Base-by-base conservation (phyloP, 305 asterid genomes). In the Solanum chacoense region DNA sequence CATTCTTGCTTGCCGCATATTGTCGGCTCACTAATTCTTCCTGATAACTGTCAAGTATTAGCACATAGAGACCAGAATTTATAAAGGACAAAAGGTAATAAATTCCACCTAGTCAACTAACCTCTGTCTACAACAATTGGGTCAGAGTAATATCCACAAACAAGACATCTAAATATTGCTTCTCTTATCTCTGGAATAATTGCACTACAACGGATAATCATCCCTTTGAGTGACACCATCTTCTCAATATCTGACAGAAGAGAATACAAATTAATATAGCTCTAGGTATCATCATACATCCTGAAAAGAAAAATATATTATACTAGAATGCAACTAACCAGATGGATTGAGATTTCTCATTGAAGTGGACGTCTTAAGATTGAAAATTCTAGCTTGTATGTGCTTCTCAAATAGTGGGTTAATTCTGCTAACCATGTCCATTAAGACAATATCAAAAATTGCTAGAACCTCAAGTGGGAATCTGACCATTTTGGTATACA, bases 401-500 rank as follows among this genome's bases (percentile, higher is more conserved):
- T 96, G 99, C 94, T 96, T 97, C 94, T 95, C 98, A 65, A 95
- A 97, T 55, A 92, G 89, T 69, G 98, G 98, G 76, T 95, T 93
- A 76, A 95, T 94, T 89, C 94, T 91, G 88, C 91, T 94, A 83
- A 97, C 96, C 95, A 96, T 92, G 86, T 95, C 99, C 99, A 96
- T 95, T 93, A 97, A 91, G 55, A 95, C 99, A 85, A 96, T 95
- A 88, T 97, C 99, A 7, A 97, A 95, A 88, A 97, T 96, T 14
- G 98, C 98, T 37, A 97, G 93, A 69, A 97, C 99, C 94, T 97
- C 99, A 8, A 97, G 97, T 1, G 99, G 99, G 85, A 95, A 97
- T 89, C 95, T 94, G 89, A 97, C 97, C 99, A 97, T 95, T 88
- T 97, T 97, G 29, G 91, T 65, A 87, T 97, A 97, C 88, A 97